Evolutionary conservation across 331 rosid genomes (phyloP).

Genomic region (Telfairia occidentalis): DNA sequence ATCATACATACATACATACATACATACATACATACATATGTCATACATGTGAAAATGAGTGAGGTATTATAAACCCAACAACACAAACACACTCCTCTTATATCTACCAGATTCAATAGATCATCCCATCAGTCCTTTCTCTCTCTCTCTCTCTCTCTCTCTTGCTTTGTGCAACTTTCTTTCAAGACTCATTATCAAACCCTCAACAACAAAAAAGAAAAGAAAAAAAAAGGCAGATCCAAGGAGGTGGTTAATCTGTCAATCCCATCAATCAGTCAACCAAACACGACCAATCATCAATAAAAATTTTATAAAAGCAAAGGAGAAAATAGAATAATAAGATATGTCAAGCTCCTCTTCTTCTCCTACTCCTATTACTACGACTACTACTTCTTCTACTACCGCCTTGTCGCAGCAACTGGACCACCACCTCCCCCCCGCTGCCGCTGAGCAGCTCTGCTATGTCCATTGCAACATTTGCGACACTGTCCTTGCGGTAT

Average conservation of each 20-base stretch:
- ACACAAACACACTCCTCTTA: constrained; percentile 9
- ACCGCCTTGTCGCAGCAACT: constrained; percentile 33
- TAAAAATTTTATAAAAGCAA: constrained; percentile 15
- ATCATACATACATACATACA: neutral
- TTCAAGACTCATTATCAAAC: constrained; percentile 55
- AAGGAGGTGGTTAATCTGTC: constrained; percentile 98
- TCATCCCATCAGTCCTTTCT: constrained; percentile 18
- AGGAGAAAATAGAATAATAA: constrained; percentile 22
- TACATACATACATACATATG: neutral
- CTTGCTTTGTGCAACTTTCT: constrained; percentile 34
- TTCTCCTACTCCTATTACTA: constrained; percentile 17
- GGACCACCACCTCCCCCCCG: constrained; percentile 64
- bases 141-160: constrained; percentile 24
- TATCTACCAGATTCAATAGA: constrained; percentile 37
- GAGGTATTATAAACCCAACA: neutral
- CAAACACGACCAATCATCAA: constrained; percentile 67
- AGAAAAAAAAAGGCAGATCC: constrained; percentile 57
- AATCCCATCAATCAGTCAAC: constrained; percentile 67
- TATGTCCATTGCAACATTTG: constrained; percentile 94
- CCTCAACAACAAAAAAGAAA: neutral
- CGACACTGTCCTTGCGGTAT: constrained; percentile 93
- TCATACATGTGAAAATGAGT: neutral
- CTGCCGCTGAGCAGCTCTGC: constrained; percentile 95
- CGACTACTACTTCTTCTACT: neutral
- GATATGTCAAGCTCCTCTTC: constrained; percentile 76